A percentile compares a stretch with the other conserved stretches of the same genome.
Evolutionary conservation across 805 yeast genomes (phyloP).

Genomic region (Barnettozyma sp.): DNA sequence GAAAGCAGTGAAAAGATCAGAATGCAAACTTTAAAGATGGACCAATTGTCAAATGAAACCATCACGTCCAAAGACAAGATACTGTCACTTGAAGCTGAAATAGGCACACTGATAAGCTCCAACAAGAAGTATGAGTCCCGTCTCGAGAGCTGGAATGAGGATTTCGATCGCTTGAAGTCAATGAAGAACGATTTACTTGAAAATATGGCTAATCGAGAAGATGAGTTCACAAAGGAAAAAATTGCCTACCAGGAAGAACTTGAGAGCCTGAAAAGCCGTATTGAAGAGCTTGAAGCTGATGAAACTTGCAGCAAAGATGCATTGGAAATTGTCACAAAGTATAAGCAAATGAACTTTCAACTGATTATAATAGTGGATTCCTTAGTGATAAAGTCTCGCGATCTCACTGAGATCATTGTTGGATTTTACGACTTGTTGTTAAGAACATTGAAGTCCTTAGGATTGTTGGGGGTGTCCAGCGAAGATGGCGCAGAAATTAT

Average conservation of each 20-base stretch:
- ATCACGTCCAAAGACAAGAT: neutral
- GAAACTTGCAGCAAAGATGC: conserved; percentile 29
- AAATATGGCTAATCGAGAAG: conserved; percentile 60
- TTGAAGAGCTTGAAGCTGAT: conserved; percentile 47
- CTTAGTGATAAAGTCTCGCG: conserved; percentile 32
- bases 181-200: conserved; percentile 61
- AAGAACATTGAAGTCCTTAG: conserved; percentile 39
- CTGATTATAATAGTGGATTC: conserved; percentile 29
- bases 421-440: conserved; percentile 17
- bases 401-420: conserved; percentile 34
- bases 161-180: conserved; percentile 23
- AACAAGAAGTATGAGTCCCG: conserved; percentile 13
- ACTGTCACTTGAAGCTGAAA: conserved; percentile 1
- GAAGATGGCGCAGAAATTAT: conserved; percentile 40
- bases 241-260: conserved; percentile 43
- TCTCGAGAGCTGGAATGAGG: conserved; percentile 17
- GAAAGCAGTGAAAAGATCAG: neutral
- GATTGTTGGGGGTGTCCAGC: conserved; percentile 49
- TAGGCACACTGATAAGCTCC: conserved; percentile 4
- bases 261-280: conserved; percentile 34
- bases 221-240: conserved; percentile 50
- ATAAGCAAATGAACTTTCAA: conserved; percentile 24
- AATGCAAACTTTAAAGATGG: conserved; percentile 2
- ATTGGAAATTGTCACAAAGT: conserved; percentile 5
- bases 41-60: neutral